These are phyloP conservation scores for Erigeron philadelphicus DNA, from an alignment of 140 eudicot genomes.

Conservation along the genomic window DNA sequence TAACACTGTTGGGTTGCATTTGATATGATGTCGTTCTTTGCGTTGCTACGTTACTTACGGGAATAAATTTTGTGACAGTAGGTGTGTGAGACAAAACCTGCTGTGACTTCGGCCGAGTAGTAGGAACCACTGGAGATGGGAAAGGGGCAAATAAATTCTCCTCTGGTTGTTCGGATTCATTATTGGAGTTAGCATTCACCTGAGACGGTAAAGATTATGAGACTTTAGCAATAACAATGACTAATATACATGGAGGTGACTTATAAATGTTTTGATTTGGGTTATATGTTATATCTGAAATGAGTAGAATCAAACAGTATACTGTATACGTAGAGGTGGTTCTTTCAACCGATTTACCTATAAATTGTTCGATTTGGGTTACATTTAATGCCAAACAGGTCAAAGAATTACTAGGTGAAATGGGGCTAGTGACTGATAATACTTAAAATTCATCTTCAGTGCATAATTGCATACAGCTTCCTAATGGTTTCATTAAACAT, in stretches of 20 bases:
- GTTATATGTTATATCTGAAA: background rate
- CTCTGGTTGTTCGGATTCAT: conserved; percentile 56
- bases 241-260: background rate
- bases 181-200: conserved; percentile 52
- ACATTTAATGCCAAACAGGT: no score
- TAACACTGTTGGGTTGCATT: conserved; percentile 65
- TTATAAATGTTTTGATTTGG: background rate
- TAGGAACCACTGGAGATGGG: conserved; percentile 54
- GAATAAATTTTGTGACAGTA: conserved; percentile 54
- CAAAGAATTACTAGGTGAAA: no score
- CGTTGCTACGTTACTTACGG: conserved; percentile 46
- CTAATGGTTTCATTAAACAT: no score
- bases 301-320: background rate
- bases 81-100: conserved; percentile 46
- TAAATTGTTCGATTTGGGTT: no score
- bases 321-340: no score
- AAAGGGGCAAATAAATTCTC: conserved; percentile 42
- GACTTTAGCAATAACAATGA: background rate
- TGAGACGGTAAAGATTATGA: conserved; percentile 19
- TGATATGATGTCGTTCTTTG: conserved; percentile 55
- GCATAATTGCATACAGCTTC: no score
- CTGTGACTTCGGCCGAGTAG: conserved; percentile 53
- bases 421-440: no score
- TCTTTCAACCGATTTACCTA: no score
- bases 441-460: no score